Base-by-base conservation (phyloP, 177 flowering plant species). In the Telopea speciosissima region DNA sequence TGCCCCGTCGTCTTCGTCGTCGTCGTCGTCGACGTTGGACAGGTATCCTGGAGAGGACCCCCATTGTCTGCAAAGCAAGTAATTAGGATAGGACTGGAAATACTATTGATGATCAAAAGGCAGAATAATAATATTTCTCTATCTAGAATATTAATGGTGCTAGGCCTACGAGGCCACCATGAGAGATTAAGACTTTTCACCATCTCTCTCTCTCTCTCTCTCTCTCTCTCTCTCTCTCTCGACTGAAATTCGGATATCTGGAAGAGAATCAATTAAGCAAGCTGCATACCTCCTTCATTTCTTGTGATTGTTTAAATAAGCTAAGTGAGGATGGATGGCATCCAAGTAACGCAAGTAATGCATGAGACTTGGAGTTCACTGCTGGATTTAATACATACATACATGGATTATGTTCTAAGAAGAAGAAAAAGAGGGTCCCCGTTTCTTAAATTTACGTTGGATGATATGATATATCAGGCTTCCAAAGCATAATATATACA, bases 31-130 rank as follows among this genome's bases (percentile, higher is more conserved):
- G n/a, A n/a, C n/a, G 89, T 68, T 36, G 96, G 96, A 63, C 92
- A 90, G 8, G 31, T 11, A 66, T 88, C 96, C 31, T 77, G 86
- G 68, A 88, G 74, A 54, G 83, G 84, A 25, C 81, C 82, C 33
- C 59, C 23, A 19, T 13, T 19, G 45, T 86, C 89, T 28, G 81
- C 78, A 11, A 60, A 19, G 77, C 77, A 76, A 68, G 71, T 23
- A 0, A 28, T 28, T 28, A 22, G 56, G 31, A 77, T 26, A 67
- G 45, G 31, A 23, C 26, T 22, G 69, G 0, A 70, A 42, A 73
- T n/a, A n/a, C n/a, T n/a, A n/a, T n/a, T 31, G 33, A 31, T 36
- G 40, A 8, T 3, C 3, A 36, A 8, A 5, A 36, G 22, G 24
- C 21, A 62, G 26, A 62, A 44, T 22, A 56, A 22, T 13, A 75